These are phyloP conservation scores for Phytophthora hibernalis DNA, from an alignment of 352 stramenopile genomes.

Conservation along the genomic window DNA sequence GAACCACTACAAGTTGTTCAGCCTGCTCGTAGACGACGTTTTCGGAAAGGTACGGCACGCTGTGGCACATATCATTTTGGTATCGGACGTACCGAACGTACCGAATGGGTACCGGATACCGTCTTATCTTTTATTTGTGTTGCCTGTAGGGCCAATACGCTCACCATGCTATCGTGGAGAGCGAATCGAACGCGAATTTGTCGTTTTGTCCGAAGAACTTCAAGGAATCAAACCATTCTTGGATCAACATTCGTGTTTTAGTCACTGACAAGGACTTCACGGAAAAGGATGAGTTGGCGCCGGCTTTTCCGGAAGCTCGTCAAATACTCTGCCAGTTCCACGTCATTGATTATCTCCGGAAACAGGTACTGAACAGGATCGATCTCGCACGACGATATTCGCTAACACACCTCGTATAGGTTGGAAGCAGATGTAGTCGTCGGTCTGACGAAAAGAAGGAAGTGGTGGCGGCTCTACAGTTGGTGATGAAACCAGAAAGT, in stretches of 20 bases:
- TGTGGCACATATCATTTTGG: not conserved
- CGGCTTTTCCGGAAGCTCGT: not conserved
- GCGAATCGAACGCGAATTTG: conserved; percentile 15
- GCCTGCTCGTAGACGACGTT: conserved; percentile 18
- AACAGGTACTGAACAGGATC: not conserved
- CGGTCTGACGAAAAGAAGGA: conserved; percentile 1
- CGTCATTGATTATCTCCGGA: conserved; percentile 5
- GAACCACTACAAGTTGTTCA: conserved; percentile 31
- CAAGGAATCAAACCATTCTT: conserved; percentile 14
- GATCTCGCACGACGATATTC: not conserved
- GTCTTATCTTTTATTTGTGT: too few species aligned
- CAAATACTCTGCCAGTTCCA: conserved; percentile 18
- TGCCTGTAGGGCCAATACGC: conserved; percentile 20
- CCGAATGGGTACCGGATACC: too few species aligned
- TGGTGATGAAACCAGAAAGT: conserved; percentile 24
- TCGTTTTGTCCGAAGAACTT: conserved; percentile 8
- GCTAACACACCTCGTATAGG: not conserved
- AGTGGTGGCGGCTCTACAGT: not conserved
- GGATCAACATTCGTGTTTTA: conserved; percentile 14
- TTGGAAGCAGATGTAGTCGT: conserved; percentile 3
- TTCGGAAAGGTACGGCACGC: conserved; percentile 9
- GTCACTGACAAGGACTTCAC: conserved; percentile 25
- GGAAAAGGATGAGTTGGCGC: not conserved
- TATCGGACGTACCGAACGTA: not conserved
- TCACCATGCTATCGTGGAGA: conserved; percentile 19